Conservation (phyloP, 2,329 filamentous ascomycete species). For the Pseudogymnoascus sp. region DNA sequence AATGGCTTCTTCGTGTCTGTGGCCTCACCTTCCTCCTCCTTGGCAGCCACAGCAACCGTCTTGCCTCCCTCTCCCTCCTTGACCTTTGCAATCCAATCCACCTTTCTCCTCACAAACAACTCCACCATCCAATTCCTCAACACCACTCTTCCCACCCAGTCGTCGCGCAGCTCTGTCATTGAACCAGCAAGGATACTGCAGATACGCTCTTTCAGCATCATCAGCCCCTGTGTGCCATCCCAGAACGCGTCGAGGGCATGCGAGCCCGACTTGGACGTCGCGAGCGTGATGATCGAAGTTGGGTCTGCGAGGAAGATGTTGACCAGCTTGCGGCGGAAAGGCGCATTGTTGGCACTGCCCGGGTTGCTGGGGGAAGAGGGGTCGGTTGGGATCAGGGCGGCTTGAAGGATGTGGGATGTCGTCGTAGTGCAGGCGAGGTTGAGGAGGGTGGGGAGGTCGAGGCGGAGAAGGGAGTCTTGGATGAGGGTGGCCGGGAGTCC, state of each 20-base stretch:
- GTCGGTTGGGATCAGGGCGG: slow-evolving; percentile 48
- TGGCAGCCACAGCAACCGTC: background rate
- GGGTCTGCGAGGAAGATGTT: slow-evolving; percentile 42
- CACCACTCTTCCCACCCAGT: slow-evolving; percentile 56
- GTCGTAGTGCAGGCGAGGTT: slow-evolving; percentile 49
- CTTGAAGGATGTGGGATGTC: slow-evolving; percentile 56
- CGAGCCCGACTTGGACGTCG: slow-evolving; percentile 54
- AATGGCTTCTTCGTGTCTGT: background rate
- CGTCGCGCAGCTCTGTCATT: slow-evolving; percentile 56
- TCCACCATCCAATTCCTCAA: slow-evolving; percentile 73
- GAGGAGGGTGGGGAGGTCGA: slow-evolving; percentile 48
- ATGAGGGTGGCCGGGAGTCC: slow-evolving; percentile 63
- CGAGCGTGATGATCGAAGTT: slow-evolving; percentile 20
- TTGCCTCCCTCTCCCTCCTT: slow-evolving; percentile 38
- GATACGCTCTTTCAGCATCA: slow-evolving; percentile 60
- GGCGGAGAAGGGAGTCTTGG: slow-evolving; percentile 60
- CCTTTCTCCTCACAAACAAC: slow-evolving; percentile 54
- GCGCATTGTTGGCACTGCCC: slow-evolving; percentile 40
- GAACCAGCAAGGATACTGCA: slow-evolving; percentile 53
- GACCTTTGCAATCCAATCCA: slow-evolving; percentile 56
- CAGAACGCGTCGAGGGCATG: slow-evolving; percentile 62
- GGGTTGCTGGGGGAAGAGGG: slow-evolving; percentile 34
- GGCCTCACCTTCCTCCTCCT: background rate
- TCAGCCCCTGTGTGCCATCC: slow-evolving; percentile 53
- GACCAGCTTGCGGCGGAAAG: slow-evolving; percentile 56